Conservation (phyloP, 2,329 filamentous ascomycete genomes). For the Arthroderma sp. region DNA sequence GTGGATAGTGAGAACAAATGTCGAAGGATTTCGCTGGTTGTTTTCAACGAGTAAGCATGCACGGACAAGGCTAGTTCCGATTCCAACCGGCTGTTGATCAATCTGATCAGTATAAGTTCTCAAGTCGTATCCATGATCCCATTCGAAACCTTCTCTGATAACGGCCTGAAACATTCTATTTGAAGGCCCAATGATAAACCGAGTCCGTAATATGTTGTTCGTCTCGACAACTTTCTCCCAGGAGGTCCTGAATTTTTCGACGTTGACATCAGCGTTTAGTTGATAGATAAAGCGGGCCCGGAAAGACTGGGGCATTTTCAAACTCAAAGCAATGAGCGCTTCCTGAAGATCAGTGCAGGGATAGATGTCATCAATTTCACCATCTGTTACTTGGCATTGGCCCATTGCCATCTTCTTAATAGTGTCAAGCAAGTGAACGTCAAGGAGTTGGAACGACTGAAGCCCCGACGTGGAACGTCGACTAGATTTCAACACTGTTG, state of each 20-base stretch:
- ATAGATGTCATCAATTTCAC: not conserved
- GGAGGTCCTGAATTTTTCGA: constrained; percentile 22
- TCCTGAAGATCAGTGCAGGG: not conserved
- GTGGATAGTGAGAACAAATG: not conserved
- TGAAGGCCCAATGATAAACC: constrained; percentile 6
- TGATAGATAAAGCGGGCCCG: no score
- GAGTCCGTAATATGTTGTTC: constrained; percentile 27
- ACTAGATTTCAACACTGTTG: not conserved
- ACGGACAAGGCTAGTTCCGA: no score
- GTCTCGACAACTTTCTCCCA: constrained; percentile 23
- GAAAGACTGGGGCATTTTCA: not conserved
- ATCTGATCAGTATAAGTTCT: no score
- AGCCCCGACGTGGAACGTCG: no score
- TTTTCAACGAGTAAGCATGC: no score
- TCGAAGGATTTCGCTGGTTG: not conserved
- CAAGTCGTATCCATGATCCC: no score
- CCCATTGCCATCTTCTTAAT: no score
- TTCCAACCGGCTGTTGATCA: no score
- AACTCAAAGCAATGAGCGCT: not conserved
- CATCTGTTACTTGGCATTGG: not conserved
- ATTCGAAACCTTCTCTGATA: no score
- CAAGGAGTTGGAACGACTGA: no score
- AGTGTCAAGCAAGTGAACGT: no score
- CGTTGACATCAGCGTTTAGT: constrained; percentile 16
- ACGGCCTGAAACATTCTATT: no score